Base-by-base conservation (phyloP, 768 basidiomycete genomes). In the Leccinum uliginosum region DNA sequence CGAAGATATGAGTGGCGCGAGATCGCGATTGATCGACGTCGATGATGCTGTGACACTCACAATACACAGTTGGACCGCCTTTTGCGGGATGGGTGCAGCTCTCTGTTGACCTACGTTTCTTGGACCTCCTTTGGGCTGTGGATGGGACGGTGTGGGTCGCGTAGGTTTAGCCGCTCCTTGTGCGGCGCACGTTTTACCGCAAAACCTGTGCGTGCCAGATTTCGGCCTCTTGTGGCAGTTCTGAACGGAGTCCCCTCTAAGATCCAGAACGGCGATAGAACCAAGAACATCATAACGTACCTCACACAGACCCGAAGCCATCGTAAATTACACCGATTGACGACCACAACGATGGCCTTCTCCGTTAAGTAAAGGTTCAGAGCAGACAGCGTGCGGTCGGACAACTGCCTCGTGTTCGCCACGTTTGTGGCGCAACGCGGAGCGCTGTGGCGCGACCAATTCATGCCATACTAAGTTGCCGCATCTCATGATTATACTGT, bases 191-290 rank as follows among this genome's bases (percentile, higher is more conserved):
- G 77, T 79, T 69, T 79, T 84, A 54, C 82, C 74, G 59, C 84
- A 85, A 62, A 77, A 86, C 17, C 74, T 76, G 70, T 84, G 83
- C 26, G 76, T 75, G 50, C 73, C 70, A 52, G 76, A 80, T 66
- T 83, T 84, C n/a, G 81, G 82, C 50, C 75, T 77, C 40, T 75
- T 57, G 63, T 80, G 79, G 63, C 85, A 87, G 45, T 76, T 76
- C 85, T 86, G 53, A 35, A 29, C 0, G 14, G 24, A 54, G 21
- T 10, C 9, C 24, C 57, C 61, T 27, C 40, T 40, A 19, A 48
- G 54, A 50, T 62, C 48, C 15, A 50, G 49, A 11, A 43, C 45
- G 52, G 32, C 30, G 29, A 54, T 50, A 52, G 35, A 29, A 14
- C 29, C 4, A 55, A 38, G 26, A 45, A 59, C 14, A 49, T 38